Base-by-base conservation (phyloP, 2,329 filamentous ascomycete species). In the Aspergillus costaricaensis region DNA sequence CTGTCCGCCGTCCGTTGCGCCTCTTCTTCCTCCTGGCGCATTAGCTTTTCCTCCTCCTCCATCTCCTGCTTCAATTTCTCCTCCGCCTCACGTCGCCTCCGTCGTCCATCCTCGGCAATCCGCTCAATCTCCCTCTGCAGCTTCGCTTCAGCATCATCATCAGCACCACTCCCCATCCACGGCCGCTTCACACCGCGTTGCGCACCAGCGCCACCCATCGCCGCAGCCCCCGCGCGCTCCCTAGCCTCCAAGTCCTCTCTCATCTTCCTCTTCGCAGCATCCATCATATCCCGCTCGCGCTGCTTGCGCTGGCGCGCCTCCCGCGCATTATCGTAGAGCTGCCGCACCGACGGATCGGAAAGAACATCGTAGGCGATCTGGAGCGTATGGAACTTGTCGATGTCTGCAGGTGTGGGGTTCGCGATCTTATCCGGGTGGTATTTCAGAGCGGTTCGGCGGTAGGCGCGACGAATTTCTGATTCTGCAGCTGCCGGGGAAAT, bases 381-480 rank as follows among this genome's bases (percentile, higher is more conserved):
- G 60, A 96, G 87, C 1, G 90, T 82, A 76, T 96, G 91, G 81
- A 96, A 98, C 70, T 90, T 91, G 58, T 88, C 88, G 49, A 91
- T 83, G 67, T 95, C 91, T 68, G 79, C 79, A 5, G 79, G 77
- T 4, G 89, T 91, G 39, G 83, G 80, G 55, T 85, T 86, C 64
- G 88, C 86, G 58, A 93, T 88, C 79, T 97, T 96, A 83, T 98
- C 94, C 1, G 94, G 94, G 76, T 98, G 94, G 80, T 93, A 92
- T 71, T 91, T 92, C n/a, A 96, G 82, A 3, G 92, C 92, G 30
- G 89, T 88, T 69, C 91, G 91, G 61, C 92, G 87, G 82, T 94
- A 97, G 48, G 91, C 92, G 67, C 90, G 88, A 65, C 91, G 88
- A 70, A 96, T 89, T 63, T 92, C 89, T n/a, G 86, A 79, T 58